Conservation (phyloP, 225 moss, liverwort and hornwort genomes). For the Sphagnum contortum region DNA sequence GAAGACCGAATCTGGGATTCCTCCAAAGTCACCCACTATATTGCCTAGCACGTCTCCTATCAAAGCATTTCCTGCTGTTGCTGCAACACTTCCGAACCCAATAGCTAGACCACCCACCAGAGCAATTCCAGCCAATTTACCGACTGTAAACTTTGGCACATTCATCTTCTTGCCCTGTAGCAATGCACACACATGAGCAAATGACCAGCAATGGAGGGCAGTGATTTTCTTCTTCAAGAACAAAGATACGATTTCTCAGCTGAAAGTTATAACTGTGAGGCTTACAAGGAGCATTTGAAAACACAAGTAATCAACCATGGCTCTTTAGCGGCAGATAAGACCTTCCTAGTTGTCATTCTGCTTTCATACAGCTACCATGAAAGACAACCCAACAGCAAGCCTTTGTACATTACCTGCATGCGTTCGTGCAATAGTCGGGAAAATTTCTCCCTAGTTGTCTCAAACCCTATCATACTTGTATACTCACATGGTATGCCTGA, state of each 20-base stretch:
- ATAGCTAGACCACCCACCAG: constrained; percentile 44
- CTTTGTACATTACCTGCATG: constrained; percentile 12
- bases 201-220: not conserved
- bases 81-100: constrained; percentile 53
- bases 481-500: constrained; percentile 71
- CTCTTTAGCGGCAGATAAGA: not conserved
- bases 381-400: not conserved
- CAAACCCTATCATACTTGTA: constrained; percentile 72
- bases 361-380: not conserved
- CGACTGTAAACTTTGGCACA: constrained; percentile 36
- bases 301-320: not conserved
- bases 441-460: constrained; percentile 53
- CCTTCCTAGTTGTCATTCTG: not conserved
- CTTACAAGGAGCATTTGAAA: not conserved
- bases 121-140: constrained; percentile 36
- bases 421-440: constrained; percentile 27
- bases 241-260: not conserved
- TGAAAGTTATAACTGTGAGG: not conserved
- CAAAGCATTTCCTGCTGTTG: constrained; percentile 35
- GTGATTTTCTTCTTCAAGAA: not conserved
- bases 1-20: constrained; percentile 9
- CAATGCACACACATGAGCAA: not conserved
- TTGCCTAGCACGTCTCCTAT: constrained; percentile 28
- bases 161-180: constrained; percentile 42
- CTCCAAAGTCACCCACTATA: constrained; percentile 18